Base-by-base conservation (phyloP, 176 grass and related monocot genomes). In the Triticum timopheevii region DNA sequence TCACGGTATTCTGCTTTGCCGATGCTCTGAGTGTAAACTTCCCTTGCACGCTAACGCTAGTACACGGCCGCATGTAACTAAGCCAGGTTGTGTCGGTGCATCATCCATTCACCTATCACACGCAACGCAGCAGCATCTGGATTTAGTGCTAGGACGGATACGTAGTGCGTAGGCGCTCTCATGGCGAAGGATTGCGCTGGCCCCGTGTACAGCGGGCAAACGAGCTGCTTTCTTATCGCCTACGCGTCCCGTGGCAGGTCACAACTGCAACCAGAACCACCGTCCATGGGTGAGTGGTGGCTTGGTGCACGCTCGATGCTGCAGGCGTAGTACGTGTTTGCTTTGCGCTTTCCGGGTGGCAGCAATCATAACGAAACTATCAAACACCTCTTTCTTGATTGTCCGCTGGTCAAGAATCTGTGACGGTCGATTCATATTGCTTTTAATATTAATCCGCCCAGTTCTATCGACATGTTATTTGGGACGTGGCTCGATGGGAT, bases 1-100 rank as follows among this genome's bases (percentile, higher is more conserved):
- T 45, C 61, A 44, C 59, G 1, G 34, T 65, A 17, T 30, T 80
- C 65, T 24, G 16, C 36, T 65, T 40, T 20, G 36, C 61, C 38
- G 35, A 28, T 64, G 63, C 50, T 19, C 50, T 7, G 16, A 11
- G 75, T 17, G 61, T 61, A 30, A 66, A 8, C 70, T 82, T 82
- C 61, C 17, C 70, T 82, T 87, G 44, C 79, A 87, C 79, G 85
- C 58, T 35, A 35, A 7, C 6, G 36, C 42, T 30, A 80, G 83
- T 69, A 86, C 63, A 68, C 62, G 3, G 31, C 45, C 5, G 49
- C 49, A 52, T 17, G 49, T 52, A 52, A 52, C 1, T 44, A 42
- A 25, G 13, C 23, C 42, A 71, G 10, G 69, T 42, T 68, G 62
- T 16, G 16, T 5, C 22, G 10, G 3, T 65, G 58, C 22, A 50